Evolutionary conservation across 441 rosid genomes (phyloP), one percentile per base, ranked within the genome.

Genomic region (Dalechampia spathulata): DNA sequence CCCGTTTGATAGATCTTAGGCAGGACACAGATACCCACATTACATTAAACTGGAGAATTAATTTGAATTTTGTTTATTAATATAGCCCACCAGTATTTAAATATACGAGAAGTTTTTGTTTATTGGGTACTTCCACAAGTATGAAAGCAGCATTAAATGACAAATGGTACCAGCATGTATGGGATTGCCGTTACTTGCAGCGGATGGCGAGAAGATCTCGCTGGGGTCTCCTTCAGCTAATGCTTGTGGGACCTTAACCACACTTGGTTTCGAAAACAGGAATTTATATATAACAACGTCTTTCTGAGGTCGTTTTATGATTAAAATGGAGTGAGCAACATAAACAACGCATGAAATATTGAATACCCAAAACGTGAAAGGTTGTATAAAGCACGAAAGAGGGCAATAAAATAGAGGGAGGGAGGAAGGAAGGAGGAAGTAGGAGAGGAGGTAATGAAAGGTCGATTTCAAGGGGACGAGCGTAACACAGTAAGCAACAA

Each of bases 1-100:
- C 28, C 45, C 16, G 4, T n/a, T 49, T 34, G 42, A 32, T 20
- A 11, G 42, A 57, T 57, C 61, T 56, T 56, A 28, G 46, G 22
- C 41, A 36, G 42, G 26, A 34, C 14, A 10, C 26, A 11, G 10
- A 27, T 12, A n/a, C n/a, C n/a, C n/a, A n/a, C n/a, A n/a, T n/a
- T n/a, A n/a, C n/a, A n/a, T n/a, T n/a, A n/a, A n/a, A n/a, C n/a
- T n/a, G n/a, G n/a, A n/a, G n/a, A n/a, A n/a, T n/a, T n/a, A n/a
- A n/a, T n/a, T n/a, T n/a, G n/a, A n/a, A n/a, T n/a, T n/a, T n/a
- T n/a, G n/a, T n/a, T n/a, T n/a, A n/a, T n/a, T n/a, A n/a, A n/a
- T n/a, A n/a, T n/a, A n/a, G n/a, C n/a, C n/a, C n/a, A n/a, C n/a
- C n/a, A n/a, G 28, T 17, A 21, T 17, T 19, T 17, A 5, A 32